phyloP scores from a whole-genome alignment of 176 grass and related monocot species.

The Raddia distichophylla region DNA sequence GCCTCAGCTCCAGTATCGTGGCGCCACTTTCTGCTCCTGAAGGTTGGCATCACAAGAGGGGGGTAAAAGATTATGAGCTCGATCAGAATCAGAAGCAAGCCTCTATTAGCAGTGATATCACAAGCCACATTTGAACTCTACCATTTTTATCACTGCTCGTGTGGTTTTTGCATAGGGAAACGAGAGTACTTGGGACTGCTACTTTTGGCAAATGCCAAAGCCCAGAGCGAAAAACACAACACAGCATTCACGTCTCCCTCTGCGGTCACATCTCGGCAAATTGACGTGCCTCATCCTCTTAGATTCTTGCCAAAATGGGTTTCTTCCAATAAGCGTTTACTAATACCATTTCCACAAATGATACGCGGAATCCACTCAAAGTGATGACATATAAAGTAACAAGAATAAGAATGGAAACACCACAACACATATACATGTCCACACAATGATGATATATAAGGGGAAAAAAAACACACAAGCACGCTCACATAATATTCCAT shows the following conservation, averaged over 20 bases:
- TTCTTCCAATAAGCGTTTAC: neutral
- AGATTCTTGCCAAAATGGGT: conserved; percentile 4
- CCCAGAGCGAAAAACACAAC: neutral
- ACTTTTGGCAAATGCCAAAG: conserved; percentile 42
- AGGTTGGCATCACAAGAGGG: neutral
- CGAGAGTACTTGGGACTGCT: conserved; percentile 50
- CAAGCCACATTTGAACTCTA: conserved; percentile 29
- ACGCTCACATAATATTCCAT: neutral
- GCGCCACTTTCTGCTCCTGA: conserved; percentile 53
- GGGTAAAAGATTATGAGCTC: neutral
- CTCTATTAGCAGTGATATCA: neutral
- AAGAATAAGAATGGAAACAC: neutral
- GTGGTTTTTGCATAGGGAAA: conserved; percentile 9
- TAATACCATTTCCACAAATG: neutral
- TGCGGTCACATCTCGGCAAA: neutral
- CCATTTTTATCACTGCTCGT: conserved; percentile 44
- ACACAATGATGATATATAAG: too few species aligned
- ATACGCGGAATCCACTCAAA: neutral
- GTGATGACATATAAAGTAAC: neutral
- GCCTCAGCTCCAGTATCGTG: conserved; percentile 60
- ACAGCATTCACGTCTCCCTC: conserved; percentile 14
- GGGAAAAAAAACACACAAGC: neutral
- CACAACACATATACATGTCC: neutral
- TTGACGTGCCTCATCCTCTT: neutral
- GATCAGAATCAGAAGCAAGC: neutral